Base-by-base conservation (phyloP, 805 yeast genomes). In the Nematodospora valgi region DNA sequence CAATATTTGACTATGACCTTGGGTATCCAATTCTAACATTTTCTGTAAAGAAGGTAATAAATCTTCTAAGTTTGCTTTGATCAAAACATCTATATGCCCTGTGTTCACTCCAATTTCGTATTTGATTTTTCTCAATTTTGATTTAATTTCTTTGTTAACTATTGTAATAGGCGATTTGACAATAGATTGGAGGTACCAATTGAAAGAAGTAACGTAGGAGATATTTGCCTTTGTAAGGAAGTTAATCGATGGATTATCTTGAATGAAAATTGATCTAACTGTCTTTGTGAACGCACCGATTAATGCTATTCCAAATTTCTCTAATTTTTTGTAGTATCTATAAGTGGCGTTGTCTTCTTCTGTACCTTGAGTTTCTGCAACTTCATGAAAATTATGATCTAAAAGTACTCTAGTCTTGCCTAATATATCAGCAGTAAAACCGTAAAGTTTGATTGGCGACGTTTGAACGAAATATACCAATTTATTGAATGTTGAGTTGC, bases 381-480 rank as follows among this genome's bases (percentile, higher is more conserved):
- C 20, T 13, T 29, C 21, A 12, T 23, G 13, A 26, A 40, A 23
- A 22, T 33, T 31, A 21, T 22, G 10, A 9, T 38, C 26, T 15
- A 34, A 30, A 12, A 23, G 22, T 16, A 16, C 14, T n/a, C 10
- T 22, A 9, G 42, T 23, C 15, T 24, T 38, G 5, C 11, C 15
- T 7, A 35, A 2, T 4, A 43, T 30, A 24, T 31, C 13, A 16
- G 18, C 27, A n/a, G 35, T 39, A 17, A 53, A 48, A n/a, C 40
- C 38, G 33, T 42, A 51, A 5, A 52, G 11, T 25, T 51, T 51
- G n/a, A 45, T 27, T 1, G 73, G 73, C 7, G 52, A 36, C 5
- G 58, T 53, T 37, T 67, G 72, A 2, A 65, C 39, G 7, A 59
- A 58, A 43, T 61, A 67, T 9, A 58, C 30, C 17, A 50, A 18